Base-by-base conservation (phyloP, 176 grass and related monocot species). In the Otatea glauca region DNA sequence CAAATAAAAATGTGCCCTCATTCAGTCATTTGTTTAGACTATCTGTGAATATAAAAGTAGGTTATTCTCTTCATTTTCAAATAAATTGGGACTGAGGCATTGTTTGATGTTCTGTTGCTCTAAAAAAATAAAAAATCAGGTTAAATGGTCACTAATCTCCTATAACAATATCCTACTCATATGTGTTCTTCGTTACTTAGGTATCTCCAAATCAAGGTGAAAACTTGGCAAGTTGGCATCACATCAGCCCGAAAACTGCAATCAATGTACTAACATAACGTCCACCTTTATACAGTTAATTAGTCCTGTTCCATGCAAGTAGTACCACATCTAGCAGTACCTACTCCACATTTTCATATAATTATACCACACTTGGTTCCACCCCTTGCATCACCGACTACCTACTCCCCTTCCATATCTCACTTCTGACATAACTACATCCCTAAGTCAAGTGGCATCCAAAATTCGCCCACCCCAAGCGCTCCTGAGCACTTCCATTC, bases 341-440 rank as follows among this genome's bases (percentile, higher is more conserved):
- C 61, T 16, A 66, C 44, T 59, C 37, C 83, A 37, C 73, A 54
- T 59, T 34, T 56, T 56, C 64, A 69, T 63, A 77, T 45, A 39
- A 77, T 14, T 58, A 76, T 68, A 14, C 63, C 17, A 37, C 63
- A 68, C 1, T 47, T 59, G 49, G 35, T 68, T 41, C 32, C 9
- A 38, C 9, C 3, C 17, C 16, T 56, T 32, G 34, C n/a, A 10
- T 75, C 70, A 74, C 7, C 4, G 60, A 45, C 13, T 62, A 25
- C 48, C 39, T 70, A 60, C 75, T 85, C 41, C 61, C 39, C 20
- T 55, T 7, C 62, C 59, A 43, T 3, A 29, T 35, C 8, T 34
- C 21, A 9, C 15, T 71, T 20, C 1, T 9, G 17, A 63, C 27
- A 47, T 5, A 62, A 16, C 32, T 41, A 61, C 2, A n/a, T 65